Percentiles rank a stretch among this genome's conserved stretches.
Evolutionary conservation across 2,329 filamentous ascomycete genomes (phyloP).

Genomic region (Myriosclerotinia scirpicola): DNA sequence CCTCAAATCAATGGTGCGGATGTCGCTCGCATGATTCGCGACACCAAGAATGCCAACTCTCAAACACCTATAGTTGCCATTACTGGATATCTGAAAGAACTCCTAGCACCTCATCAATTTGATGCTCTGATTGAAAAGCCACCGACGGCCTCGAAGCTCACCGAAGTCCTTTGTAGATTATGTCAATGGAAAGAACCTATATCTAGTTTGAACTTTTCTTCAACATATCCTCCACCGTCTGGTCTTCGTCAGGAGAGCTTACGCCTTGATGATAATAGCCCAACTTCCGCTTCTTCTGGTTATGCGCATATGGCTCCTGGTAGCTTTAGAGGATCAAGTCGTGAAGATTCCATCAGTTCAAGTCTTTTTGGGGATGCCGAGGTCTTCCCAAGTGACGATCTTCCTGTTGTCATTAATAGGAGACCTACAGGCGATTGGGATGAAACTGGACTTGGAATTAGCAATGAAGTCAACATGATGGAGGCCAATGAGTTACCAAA

Average conservation of each 20-base stretch:
- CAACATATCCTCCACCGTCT: slow-evolving; percentile 61
- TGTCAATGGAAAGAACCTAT: slow-evolving; percentile 90
- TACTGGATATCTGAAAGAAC: slow-evolving; percentile 95
- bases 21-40: slow-evolving; percentile 94
- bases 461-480: slow-evolving; percentile 51
- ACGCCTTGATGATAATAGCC: slow-evolving; percentile 79
- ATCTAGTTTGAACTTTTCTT: slow-evolving; percentile 47
- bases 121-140: slow-evolving; percentile 96
- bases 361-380: slow-evolving; percentile 87
- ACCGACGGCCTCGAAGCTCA: slow-evolving; percentile 86
- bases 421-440: slow-evolving; percentile 77
- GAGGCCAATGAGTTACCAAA: slow-evolving; percentile 43
- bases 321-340: slow-evolving; percentile 75
- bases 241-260: slow-evolving; percentile 63
- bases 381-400: slow-evolving; percentile 73
- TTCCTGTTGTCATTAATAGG: slow-evolving; percentile 72
- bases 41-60: slow-evolving; percentile 92
- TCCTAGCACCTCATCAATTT: slow-evolving; percentile 93
- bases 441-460: slow-evolving; percentile 76
- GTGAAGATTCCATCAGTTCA: slow-evolving; percentile 85
- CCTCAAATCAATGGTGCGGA: slow-evolving; percentile 94
- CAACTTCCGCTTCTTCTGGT: slow-evolving; percentile 64
- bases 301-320: slow-evolving; percentile 74
- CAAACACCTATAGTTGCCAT: slow-evolving; percentile 95
- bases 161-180: slow-evolving; percentile 79